Conservation (phyloP, 441 rosid genomes). For the Brassica balearica region DNA sequence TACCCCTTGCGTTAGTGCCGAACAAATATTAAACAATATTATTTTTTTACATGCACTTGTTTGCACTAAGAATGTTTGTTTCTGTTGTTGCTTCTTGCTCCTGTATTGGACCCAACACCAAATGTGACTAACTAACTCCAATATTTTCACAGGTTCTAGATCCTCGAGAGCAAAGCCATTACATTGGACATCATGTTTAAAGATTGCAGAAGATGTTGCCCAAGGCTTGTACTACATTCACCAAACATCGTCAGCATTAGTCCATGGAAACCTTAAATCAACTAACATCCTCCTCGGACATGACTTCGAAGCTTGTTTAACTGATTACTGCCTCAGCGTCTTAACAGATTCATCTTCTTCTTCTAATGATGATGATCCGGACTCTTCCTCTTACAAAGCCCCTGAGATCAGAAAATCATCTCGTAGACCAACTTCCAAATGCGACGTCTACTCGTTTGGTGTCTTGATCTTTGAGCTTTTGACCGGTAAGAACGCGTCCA, state of each 20-base stretch:
- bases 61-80: background rate
- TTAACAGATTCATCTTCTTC: conserved; percentile 49
- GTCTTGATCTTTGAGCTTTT: conserved; percentile 86
- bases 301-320: conserved; percentile 84
- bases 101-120: background rate
- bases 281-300: conserved; percentile 84
- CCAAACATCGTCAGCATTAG: conserved; percentile 73
- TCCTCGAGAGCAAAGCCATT: conserved; percentile 87
- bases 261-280: conserved; percentile 87
- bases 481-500: conserved; percentile 76
- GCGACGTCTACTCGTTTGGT: conserved; percentile 89
- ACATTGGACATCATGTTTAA: conserved; percentile 97
- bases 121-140: conserved; percentile 17
- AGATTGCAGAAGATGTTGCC: conserved; percentile 93
- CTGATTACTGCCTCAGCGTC: conserved; percentile 76
- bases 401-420: conserved; percentile 64
- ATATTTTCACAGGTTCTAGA: conserved; percentile 67
- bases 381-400: conserved; percentile 63
- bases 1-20: conserved; percentile 29
- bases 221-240: conserved; percentile 91
- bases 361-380: conserved; percentile 52
- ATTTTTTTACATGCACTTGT: background rate
- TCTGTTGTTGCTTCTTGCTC: background rate
- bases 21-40: background rate
- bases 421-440: conserved; percentile 61